These are phyloP conservation scores for Endoconidiophora laricicola DNA, from an alignment of 2,329 filamentous ascomycete species.

Conservation along the genomic window DNA sequence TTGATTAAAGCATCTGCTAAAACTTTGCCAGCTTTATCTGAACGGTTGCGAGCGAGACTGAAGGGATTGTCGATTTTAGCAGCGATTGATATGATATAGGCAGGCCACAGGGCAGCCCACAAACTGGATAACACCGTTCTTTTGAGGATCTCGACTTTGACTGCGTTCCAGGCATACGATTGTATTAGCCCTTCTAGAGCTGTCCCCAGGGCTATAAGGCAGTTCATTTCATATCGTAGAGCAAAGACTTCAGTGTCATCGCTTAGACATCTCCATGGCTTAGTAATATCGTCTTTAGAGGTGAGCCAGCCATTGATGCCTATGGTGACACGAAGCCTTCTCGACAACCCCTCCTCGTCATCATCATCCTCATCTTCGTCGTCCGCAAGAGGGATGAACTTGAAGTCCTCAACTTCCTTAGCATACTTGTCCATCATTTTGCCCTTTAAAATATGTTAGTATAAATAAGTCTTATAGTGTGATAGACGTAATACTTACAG, in stretches of 20 bases:
- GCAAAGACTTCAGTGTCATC: conserved; percentile 66
- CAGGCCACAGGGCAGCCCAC: conserved; percentile 52
- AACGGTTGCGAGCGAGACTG: conserved; percentile 55
- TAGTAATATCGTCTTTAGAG: conserved; percentile 54
- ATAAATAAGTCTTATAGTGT: neutral
- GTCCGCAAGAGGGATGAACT: conserved; percentile 54
- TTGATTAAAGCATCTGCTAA: conserved; percentile 72
- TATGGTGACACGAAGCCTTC: conserved; percentile 60
- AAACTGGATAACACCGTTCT: conserved; percentile 52
- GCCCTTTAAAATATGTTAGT: conserved; percentile 27
- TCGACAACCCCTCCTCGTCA: neutral
- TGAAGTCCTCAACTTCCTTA: conserved; percentile 65
- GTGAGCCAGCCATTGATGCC: conserved; percentile 79
- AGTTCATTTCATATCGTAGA: conserved; percentile 65
- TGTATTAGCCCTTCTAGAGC: conserved; percentile 55
- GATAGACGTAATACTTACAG: conserved; percentile 20
- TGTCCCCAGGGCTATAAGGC: conserved; percentile 59
- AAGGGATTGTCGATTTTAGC: conserved; percentile 69
- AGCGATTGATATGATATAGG: conserved; percentile 48
- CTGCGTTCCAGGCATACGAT: conserved; percentile 57
- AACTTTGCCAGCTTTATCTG: conserved; percentile 64
- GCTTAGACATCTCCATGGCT: conserved; percentile 63
- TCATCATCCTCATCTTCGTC: neutral
- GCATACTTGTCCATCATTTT: conserved; percentile 80
- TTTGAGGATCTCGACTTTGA: conserved; percentile 60